Conservation (phyloP, 495 filamentous ascomycete genomes). For the Penicillium mononematosum region DNA sequence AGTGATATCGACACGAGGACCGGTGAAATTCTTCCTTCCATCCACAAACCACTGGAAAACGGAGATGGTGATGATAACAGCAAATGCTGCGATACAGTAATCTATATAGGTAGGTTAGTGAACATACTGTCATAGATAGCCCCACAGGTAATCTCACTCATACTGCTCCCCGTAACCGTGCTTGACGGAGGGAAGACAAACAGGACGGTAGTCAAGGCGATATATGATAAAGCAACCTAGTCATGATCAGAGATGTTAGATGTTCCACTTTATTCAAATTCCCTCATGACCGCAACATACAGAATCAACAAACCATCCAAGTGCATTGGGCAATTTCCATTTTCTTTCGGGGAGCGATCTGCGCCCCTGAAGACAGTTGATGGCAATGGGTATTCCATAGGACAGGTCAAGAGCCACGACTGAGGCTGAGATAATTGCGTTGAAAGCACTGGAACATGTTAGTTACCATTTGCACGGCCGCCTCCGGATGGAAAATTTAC, state of each 20-base stretch:
- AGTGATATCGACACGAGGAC: conserved; percentile 50
- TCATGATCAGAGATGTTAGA: conserved; percentile 3
- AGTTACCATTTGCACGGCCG: background rate
- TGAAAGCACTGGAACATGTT: conserved; percentile 37
- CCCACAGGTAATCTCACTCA: conserved; percentile 51
- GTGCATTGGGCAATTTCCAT: conserved; percentile 54
- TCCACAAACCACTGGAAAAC: conserved; percentile 66
- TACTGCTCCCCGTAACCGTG: conserved; percentile 62
- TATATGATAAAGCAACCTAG: conserved; percentile 61
- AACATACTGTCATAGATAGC: background rate
- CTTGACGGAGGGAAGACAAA: conserved; percentile 69
- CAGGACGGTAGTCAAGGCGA: conserved; percentile 64
- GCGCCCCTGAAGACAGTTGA: conserved; percentile 63
- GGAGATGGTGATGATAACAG: conserved; percentile 62
- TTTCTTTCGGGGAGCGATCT: conserved; percentile 57
- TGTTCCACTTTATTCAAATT: conserved; percentile 15
- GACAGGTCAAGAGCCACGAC: conserved; percentile 68
- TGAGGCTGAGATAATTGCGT: conserved; percentile 66
- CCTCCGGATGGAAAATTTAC: conserved; percentile 11
- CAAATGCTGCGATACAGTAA: conserved; percentile 69
- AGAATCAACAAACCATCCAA: conserved; percentile 64
- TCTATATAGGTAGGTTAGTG: conserved; percentile 30
- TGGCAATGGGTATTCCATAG: conserved; percentile 66
- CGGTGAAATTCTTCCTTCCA: conserved; percentile 64
- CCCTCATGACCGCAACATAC: conserved; percentile 32